Conservation (phyloP, 2,329 filamentous ascomycete genomes). For the Beauveria bassiana region DNA sequence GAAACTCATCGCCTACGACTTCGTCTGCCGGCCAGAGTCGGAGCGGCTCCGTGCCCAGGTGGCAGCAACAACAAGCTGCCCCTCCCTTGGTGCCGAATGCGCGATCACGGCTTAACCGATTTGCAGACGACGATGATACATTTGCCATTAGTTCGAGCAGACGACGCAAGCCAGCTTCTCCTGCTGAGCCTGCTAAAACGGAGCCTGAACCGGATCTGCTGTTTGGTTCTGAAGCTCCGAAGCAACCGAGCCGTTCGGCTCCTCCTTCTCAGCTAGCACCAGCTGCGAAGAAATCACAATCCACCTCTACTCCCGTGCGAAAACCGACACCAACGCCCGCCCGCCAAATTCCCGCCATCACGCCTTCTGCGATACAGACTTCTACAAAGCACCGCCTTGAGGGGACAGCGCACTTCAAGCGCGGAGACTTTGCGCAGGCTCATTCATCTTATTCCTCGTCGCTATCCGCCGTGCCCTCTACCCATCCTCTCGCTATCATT, state of each 20-base stretch:
- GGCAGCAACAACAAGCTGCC: constrained; percentile 46
- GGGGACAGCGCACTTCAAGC: constrained; percentile 86
- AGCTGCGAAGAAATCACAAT: constrained; percentile 21
- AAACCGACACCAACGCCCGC: constrained; percentile 39
- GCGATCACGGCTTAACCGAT: constrained; percentile 56
- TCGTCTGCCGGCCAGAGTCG: constrained; percentile 37
- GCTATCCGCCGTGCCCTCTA: constrained; percentile 62
- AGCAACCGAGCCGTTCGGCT: constrained; percentile 23
- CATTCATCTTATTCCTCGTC: constrained; percentile 77
- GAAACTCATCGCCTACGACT: constrained; percentile 43
- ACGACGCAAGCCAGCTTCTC: constrained; percentile 57
- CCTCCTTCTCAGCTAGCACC: constrained; percentile 28
- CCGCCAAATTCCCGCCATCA: constrained; percentile 59
- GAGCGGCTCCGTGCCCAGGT: constrained; percentile 44
- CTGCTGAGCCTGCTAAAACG: constrained; percentile 31
- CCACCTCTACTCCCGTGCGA: constrained; percentile 28
- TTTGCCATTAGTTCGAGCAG: constrained; percentile 78
- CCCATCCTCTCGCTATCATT: constrained; percentile 80
- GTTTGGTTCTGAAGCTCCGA: constrained; percentile 36
- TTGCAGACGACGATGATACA: constrained; percentile 70
- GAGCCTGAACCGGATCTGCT: constrained; percentile 56
- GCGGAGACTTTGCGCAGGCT: constrained; percentile 83
- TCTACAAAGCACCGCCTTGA: constrained; percentile 73
- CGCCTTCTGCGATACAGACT: constrained; percentile 59
- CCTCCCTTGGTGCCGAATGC: constrained; percentile 28